These are phyloP conservation scores for Pisolithus orientalis DNA, from an alignment of 768 basidiomycete species.

Conservation along the genomic window DNA sequence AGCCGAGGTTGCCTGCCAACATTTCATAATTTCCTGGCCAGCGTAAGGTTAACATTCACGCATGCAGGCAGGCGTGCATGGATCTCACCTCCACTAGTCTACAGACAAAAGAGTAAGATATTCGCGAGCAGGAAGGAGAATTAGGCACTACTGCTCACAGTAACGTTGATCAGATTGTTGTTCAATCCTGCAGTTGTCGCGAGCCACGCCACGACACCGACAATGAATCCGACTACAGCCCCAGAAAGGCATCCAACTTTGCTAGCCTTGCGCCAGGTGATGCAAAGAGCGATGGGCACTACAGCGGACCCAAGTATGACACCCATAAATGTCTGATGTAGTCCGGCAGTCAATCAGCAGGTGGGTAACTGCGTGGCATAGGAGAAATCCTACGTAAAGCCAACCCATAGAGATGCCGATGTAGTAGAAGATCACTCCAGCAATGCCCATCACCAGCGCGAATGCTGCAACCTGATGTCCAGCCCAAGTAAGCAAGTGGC, in stretches of 20 bases:
- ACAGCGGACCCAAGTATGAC: constrained; percentile 82
- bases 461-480: constrained; percentile 52
- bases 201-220: constrained; percentile 79
- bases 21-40: constrained; percentile 51
- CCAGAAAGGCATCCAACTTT: constrained; percentile 80
- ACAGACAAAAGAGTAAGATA: background rate
- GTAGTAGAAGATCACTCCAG: constrained; percentile 81
- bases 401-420: constrained; percentile 92
- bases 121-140: constrained; percentile 3
- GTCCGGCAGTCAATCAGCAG: background rate
- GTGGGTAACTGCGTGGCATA: background rate
- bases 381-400: constrained; percentile 66
- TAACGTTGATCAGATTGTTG: constrained; percentile 63
- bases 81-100: constrained; percentile 49
- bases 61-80: constrained; percentile 4
- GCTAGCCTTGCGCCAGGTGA: constrained; percentile 84
- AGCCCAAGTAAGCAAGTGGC: background rate
- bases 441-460: constrained; percentile 75
- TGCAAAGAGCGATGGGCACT: constrained; percentile 78
- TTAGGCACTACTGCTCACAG: constrained; percentile 30
- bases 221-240: constrained; percentile 58
- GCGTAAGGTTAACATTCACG: background rate
- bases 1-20: constrained; percentile 86
- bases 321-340: constrained; percentile 74
- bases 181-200: constrained; percentile 72